Base-by-base conservation (phyloP, 2,329 filamentous ascomycete species). In the Talaromyces sp. region DNA sequence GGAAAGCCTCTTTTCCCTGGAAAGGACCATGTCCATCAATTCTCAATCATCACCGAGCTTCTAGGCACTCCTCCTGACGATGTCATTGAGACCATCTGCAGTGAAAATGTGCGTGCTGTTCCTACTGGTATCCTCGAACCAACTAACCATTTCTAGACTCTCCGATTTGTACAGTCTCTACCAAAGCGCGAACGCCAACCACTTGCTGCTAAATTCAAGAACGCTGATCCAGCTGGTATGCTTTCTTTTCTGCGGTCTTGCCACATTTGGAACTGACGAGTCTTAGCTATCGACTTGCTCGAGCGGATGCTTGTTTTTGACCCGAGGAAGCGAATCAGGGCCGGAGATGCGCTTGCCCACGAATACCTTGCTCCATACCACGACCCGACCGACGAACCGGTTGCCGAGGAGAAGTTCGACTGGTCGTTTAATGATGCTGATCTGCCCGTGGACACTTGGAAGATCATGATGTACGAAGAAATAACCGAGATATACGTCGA, bases 391-490 rank as follows among this genome's bases (percentile, higher is more conserved):
- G 95, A 99, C 74, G 95, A 99, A 83, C 95, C 95, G 1, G 89
- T 93, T 17, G 92, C 95, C 25, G 92, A 97, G 67, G 93, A 97
- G 83, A 97, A 97, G 82, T 99, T 99, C 73, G 95, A 99, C 78
- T 99, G 95, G 95, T 97, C 93, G 62, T 99, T 99, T 82, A 98
- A 98, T 78, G 95, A 99, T 73, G 95, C 94, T 57, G 95, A 99
- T 76, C 83, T 99, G 65, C 94, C 95, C 0, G 93, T 98, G 60
- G 95, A 99, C 76, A 97, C 93, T n/a, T 99, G 95, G 95, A 99
- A 99, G 84, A 97, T 99, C 77, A 99, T 98, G 95, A 99, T 99
- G 95, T 97, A 85, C 75, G 90, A 78, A 41, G 25, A 61, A 27
- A 22, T 61, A 27, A 50, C 61, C 17, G 22, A 35, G 13, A 19